Evolutionary conservation across 1,284 basidiomycete species (phyloP).

Genomic region (Leccinum pachyderme): DNA sequence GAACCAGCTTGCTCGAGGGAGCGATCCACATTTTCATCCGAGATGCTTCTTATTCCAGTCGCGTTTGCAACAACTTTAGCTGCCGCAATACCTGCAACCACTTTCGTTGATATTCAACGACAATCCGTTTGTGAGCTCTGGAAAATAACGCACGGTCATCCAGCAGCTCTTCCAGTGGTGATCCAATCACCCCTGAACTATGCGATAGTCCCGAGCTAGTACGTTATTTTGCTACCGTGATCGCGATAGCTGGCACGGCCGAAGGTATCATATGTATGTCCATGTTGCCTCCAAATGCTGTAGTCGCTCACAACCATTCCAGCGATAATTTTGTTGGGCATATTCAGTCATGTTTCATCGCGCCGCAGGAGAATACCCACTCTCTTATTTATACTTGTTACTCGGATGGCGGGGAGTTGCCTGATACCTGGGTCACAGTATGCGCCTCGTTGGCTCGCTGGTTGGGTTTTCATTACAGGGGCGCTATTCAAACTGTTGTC

Average conservation of each 20-base stretch:
- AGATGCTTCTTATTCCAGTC: slow-evolving; percentile 29
- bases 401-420: slow-evolving; percentile 14
- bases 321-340: slow-evolving; percentile 22
- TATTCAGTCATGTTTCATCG: slow-evolving; percentile 25
- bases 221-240: slow-evolving; percentile 16
- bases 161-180: slow-evolving; percentile 7
- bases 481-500: slow-evolving; percentile 20
- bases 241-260: slow-evolving; percentile 14
- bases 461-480: slow-evolving; percentile 18
- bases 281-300: not conserved
- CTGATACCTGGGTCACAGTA: slow-evolving; percentile 22
- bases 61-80: slow-evolving; percentile 26
- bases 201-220: slow-evolving; percentile 27
- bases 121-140: slow-evolving; percentile 28
- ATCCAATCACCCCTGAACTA: slow-evolving; percentile 11
- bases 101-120: slow-evolving; percentile 28
- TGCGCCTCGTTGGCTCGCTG: slow-evolving; percentile 8
- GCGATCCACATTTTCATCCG: slow-evolving; percentile 5
- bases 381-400: slow-evolving; percentile 20
- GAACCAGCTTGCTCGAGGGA: not conserved
- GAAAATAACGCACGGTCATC: slow-evolving; percentile 15
- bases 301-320: slow-evolving; percentile 7
- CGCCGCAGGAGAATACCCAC: slow-evolving; percentile 32
- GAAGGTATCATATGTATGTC: slow-evolving; percentile 26
- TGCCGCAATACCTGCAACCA: slow-evolving; percentile 24